Evolutionary conservation across 495 filamentous ascomycete genomes (phyloP), one percentile per base, ranked within the genome.

Genomic region (Letharia columbiana): DNA sequence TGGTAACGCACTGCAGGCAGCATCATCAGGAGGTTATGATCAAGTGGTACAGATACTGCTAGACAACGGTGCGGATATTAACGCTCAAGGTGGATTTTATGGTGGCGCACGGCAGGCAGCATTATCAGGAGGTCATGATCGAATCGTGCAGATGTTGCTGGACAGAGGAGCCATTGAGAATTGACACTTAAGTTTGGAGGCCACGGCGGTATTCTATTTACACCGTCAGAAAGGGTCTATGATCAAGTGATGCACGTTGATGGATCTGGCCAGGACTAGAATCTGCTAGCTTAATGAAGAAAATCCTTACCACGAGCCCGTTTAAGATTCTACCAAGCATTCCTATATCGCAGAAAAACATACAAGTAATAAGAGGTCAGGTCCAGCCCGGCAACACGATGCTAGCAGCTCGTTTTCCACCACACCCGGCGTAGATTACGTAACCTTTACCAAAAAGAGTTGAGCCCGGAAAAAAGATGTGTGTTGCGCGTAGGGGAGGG

Each of bases 1-100:
- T 20, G 17, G 44, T 15, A 47, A 20, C 44, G 44, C 44, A 3
- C 3, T 47, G 44, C 15, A 18, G 44, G 44, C 44, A 15, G 44
- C 44, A 20, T 20, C 20, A 20, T 18, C 7, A 20, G 3, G 7
- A 18, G 13, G 44, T 47, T 0, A 47, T 20, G 2, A 2, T 47
- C 1, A n/a, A n/a, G n/a, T n/a, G n/a, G n/a, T n/a, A n/a, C n/a
- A n/a, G n/a, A n/a, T n/a, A n/a, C n/a, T n/a, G n/a, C n/a, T n/a
- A n/a, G n/a, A n/a, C n/a, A n/a, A n/a, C n/a, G 59, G 59, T 35
- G 65, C 65, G 23, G 41, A 66, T 56, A 11, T 62, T 15, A 2
- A 47, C 17, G 17, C 44, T 47, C 13, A 47, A 20, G 44, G 44
- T 20, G 44, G 44, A 18, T 4, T 1, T 13, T 0, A 20, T 20